A percentile compares a stretch with the other conserved stretches of the same genome.
phyloP scores from a whole-genome alignment of 495 filamentous ascomycete genomes.

The Mycothermus thermophilus region DNA sequence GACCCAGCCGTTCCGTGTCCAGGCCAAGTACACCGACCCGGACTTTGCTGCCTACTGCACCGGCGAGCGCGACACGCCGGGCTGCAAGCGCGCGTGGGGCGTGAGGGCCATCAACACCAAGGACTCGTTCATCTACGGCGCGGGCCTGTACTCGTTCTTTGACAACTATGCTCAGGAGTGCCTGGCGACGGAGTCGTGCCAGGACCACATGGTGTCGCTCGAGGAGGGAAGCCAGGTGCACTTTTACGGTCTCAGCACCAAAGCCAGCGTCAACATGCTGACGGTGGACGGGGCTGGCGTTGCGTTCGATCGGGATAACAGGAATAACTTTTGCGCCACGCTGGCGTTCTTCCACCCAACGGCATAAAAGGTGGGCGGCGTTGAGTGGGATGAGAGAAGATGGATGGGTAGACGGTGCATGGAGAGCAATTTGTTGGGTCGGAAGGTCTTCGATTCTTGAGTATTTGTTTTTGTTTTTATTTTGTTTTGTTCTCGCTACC shows the following conservation, averaged over 20 bases:
- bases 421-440: background rate
- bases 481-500: background rate
- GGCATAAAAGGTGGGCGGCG: background rate
- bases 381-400: background rate
- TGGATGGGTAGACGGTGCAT: slow-evolving; percentile 1
- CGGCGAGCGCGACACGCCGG: slow-evolving; percentile 37
- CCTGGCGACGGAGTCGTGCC: slow-evolving; percentile 60
- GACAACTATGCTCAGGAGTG: slow-evolving; percentile 74
- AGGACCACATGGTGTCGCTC: slow-evolving; percentile 74
- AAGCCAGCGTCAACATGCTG: slow-evolving; percentile 79
- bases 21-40: slow-evolving; percentile 57
- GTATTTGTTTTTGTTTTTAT: background rate
- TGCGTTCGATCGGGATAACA: slow-evolving; percentile 50
- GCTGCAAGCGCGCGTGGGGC: slow-evolving; percentile 75
- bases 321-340: slow-evolving; percentile 62
- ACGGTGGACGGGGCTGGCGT: slow-evolving; percentile 41
- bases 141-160: slow-evolving; percentile 77
- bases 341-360: slow-evolving; percentile 43
- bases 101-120: slow-evolving; percentile 59
- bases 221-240: slow-evolving; percentile 50
- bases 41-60: slow-evolving; percentile 52
- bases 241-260: slow-evolving; percentile 72
- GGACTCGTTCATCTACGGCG: slow-evolving; percentile 60
- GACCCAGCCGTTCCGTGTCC: slow-evolving; percentile 49
- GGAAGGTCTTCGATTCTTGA: no score